These are phyloP conservation scores for Fusarium duplospermum DNA, from an alignment of 2,329 filamentous ascomycete genomes.

Conservation along the genomic window DNA sequence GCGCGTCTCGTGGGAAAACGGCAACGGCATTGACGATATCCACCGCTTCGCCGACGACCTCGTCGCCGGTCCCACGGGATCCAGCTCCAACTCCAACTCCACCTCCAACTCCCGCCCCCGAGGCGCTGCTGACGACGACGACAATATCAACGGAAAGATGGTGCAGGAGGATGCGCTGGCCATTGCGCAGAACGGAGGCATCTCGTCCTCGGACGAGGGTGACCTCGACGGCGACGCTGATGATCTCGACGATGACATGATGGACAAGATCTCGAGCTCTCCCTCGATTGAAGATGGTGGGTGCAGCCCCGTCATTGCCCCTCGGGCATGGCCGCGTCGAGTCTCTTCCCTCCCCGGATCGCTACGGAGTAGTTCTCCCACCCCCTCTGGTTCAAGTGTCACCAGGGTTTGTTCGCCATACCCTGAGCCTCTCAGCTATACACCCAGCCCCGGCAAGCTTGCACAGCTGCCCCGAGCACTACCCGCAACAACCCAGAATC, in stretches of 20 bases:
- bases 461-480: conserved; percentile 30
- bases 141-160: conserved; percentile 44
- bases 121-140: conserved; percentile 23
- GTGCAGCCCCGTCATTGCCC: conserved; percentile 64
- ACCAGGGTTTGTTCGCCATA: conserved; percentile 54
- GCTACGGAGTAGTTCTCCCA: conserved; percentile 47
- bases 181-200: conserved; percentile 70
- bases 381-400: conserved; percentile 37
- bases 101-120: conserved; percentile 22
- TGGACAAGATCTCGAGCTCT: conserved; percentile 98
- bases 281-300: conserved; percentile 99
- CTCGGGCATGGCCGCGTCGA: conserved; percentile 57
- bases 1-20: conserved; percentile 64
- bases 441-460: conserved; percentile 34
- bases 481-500: conserved; percentile 45
- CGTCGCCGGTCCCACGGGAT: conserved; percentile 53
- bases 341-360: conserved; percentile 55
- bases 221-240: conserved; percentile 78
- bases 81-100: conserved; percentile 20
- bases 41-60: conserved; percentile 60
- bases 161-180: conserved; percentile 69
- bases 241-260: conserved; percentile 88
- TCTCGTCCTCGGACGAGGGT: conserved; percentile 66
- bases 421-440: conserved; percentile 51
- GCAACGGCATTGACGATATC: conserved; percentile 56